These are phyloP conservation scores for Arthrinium phaeospermum DNA, from an alignment of 2,329 filamentous ascomycete genomes.

Conservation along the genomic window DNA sequence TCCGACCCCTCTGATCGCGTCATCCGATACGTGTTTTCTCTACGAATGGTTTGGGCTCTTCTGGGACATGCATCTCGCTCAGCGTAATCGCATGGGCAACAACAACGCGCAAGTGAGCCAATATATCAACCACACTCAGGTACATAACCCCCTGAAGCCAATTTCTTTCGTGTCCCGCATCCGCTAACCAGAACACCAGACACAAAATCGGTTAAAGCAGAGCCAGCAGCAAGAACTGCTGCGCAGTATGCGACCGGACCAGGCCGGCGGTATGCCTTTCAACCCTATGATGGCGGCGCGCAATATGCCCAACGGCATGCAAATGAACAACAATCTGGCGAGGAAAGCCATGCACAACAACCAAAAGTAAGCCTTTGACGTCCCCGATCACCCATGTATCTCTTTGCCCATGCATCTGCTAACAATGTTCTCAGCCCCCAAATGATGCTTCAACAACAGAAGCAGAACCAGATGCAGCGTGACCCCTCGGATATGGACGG, in stretches of 20 bases:
- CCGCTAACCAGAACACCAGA: slow-evolving; percentile 44
- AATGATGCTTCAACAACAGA: slow-evolving; percentile 71
- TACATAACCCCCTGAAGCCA: slow-evolving; percentile 48
- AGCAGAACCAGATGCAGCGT: slow-evolving; percentile 84
- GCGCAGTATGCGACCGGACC: slow-evolving; percentile 70
- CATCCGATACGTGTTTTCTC: slow-evolving; percentile 80
- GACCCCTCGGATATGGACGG: slow-evolving; percentile 88
- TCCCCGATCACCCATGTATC: neutral
- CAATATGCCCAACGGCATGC: slow-evolving; percentile 66
- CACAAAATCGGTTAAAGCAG: slow-evolving; percentile 75
- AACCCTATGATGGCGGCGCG: slow-evolving; percentile 66
- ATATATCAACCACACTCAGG: slow-evolving; percentile 85
- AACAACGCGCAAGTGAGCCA: slow-evolving; percentile 61
- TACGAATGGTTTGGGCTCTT: slow-evolving; percentile 98
- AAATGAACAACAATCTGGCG: slow-evolving; percentile 67
- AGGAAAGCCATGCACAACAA: slow-evolving; percentile 84
- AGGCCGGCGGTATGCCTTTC: slow-evolving; percentile 57
- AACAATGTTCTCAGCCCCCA: neutral
- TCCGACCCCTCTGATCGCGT: slow-evolving; percentile 73
- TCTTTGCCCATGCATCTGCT: slow-evolving; percentile 61
- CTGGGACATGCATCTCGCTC: slow-evolving; percentile 92
- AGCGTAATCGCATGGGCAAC: slow-evolving; percentile 69
- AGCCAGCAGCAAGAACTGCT: slow-evolving; percentile 79
- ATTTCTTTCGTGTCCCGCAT: slow-evolving; percentile 18
- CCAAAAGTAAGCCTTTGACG: slow-evolving; percentile 62